Conservation (phyloP, 2,329 filamentous ascomycete species). For the Fusarium protoensiforme region DNA sequence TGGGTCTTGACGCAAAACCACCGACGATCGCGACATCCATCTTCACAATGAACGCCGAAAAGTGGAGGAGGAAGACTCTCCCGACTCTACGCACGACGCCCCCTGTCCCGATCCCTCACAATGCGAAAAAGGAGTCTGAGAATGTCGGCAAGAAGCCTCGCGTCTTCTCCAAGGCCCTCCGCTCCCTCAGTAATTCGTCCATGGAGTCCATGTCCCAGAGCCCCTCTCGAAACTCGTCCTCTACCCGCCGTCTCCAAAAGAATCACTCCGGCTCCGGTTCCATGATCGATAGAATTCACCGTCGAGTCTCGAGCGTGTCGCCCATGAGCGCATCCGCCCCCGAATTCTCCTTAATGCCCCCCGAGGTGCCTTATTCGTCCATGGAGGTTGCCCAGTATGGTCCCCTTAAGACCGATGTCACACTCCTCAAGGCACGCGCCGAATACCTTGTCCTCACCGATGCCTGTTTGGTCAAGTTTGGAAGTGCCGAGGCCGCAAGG, state of each 20-base stretch:
- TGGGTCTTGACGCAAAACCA: slow-evolving; percentile 3
- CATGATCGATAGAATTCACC: slow-evolving; percentile 55
- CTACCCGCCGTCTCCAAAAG: slow-evolving; percentile 51
- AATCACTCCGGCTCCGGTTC: slow-evolving; percentile 52
- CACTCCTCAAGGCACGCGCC: slow-evolving; percentile 60
- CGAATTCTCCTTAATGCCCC: slow-evolving; percentile 43
- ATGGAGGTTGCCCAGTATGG: slow-evolving; percentile 59
- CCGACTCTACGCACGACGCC: slow-evolving; percentile 42
- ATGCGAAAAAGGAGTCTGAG: slow-evolving; percentile 35
- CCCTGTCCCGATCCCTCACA: slow-evolving; percentile 34
- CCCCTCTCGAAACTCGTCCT: slow-evolving; percentile 47
- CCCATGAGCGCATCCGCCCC: slow-evolving; percentile 44
- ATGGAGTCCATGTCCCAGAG: slow-evolving; percentile 52
- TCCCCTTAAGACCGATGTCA: slow-evolving; percentile 61
- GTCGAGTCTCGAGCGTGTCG: slow-evolving; percentile 53
- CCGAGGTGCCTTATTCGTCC: slow-evolving; percentile 47
- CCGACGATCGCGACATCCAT: not conserved
- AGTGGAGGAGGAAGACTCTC: slow-evolving; percentile 50
- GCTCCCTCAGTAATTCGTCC: slow-evolving; percentile 54
- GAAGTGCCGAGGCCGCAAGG: slow-evolving; percentile 58
- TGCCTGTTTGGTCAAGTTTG: slow-evolving; percentile 62
- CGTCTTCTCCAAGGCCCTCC: slow-evolving; percentile 51
- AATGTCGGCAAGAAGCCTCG: slow-evolving; percentile 48
- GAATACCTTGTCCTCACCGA: slow-evolving; percentile 65
- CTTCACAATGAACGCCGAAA: slow-evolving; percentile 46